Evolutionary conservation across 352 stramenopile genomes (phyloP).

Genomic region (Phytophthora sp.): DNA sequence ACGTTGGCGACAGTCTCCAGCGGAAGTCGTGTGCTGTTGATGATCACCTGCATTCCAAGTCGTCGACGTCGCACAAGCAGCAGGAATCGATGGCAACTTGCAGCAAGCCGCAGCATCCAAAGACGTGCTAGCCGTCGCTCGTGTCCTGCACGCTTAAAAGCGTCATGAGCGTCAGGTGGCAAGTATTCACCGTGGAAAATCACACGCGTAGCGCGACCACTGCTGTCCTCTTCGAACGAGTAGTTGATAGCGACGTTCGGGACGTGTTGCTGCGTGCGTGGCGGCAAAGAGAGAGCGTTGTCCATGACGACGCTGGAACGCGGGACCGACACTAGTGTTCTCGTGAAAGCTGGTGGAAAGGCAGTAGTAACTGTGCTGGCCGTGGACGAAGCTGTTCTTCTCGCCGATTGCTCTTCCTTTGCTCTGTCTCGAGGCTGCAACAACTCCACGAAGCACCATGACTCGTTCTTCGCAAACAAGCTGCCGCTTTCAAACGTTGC

Average conservation of each 20-base stretch:
- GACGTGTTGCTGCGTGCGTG: constrained; percentile 25
- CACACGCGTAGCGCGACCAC: constrained; percentile 38
- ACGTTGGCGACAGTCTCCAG: constrained; percentile 31
- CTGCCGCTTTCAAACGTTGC: constrained; percentile 41
- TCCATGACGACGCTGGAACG: constrained; percentile 21
- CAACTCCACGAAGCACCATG: constrained; percentile 55
- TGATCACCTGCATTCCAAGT: constrained; percentile 55
- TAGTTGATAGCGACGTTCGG: constrained; percentile 54
- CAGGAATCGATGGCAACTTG: constrained; percentile 45
- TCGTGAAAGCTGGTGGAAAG: constrained; percentile 29
- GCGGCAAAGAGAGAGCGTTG: neutral
- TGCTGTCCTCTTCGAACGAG: constrained; percentile 46
- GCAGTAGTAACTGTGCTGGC: constrained; percentile 9
- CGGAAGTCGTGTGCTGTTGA: constrained; percentile 33
- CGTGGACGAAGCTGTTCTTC: constrained; percentile 23
- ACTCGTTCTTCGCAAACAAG: constrained; percentile 43
- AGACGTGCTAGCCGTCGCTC: constrained; percentile 32
- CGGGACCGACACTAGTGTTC: constrained; percentile 38
- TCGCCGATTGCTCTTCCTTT: constrained; percentile 30
- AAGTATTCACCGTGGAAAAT: constrained; percentile 51
- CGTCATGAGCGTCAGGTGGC: constrained; percentile 23
- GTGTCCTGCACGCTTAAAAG: constrained; percentile 30
- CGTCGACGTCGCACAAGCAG: constrained; percentile 47
- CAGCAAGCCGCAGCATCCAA: constrained; percentile 37
- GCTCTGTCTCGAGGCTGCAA: constrained; percentile 31